Conservation (phyloP, 495 filamentous ascomycete genomes). For the Daldinia caldariorum region DNA sequence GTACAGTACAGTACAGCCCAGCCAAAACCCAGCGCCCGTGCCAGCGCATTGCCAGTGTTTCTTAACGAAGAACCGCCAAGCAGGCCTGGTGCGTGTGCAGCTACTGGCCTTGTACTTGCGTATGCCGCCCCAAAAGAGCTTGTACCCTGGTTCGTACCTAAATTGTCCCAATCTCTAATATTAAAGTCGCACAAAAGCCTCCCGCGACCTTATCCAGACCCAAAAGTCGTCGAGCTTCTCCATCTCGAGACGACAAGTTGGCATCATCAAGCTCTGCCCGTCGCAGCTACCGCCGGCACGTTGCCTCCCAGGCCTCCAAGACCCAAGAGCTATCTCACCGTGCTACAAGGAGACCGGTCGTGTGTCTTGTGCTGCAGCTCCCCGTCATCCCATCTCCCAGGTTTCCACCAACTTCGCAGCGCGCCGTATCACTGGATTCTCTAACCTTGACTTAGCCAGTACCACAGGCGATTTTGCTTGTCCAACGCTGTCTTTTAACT, state of each 20-base stretch:
- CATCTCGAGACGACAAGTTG: slow-evolving; percentile 47
- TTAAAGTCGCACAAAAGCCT: slow-evolving; percentile 65
- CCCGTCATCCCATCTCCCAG: slow-evolving; percentile 53
- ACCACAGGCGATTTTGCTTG: slow-evolving; percentile 59
- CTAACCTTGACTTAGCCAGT: slow-evolving; percentile 54
- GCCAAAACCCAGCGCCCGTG: slow-evolving; percentile 36
- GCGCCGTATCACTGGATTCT: slow-evolving; percentile 56
- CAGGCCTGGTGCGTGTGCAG: slow-evolving; percentile 43
- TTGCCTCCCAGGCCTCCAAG: slow-evolving; percentile 48
- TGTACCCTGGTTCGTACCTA: slow-evolving; percentile 49
- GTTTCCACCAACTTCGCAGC: slow-evolving; percentile 57
- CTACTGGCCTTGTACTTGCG: slow-evolving; percentile 51
- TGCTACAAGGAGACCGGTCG: slow-evolving; percentile 50
- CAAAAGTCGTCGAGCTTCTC: slow-evolving; percentile 55
- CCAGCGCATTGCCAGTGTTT: slow-evolving; percentile 48
- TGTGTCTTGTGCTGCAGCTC: slow-evolving; percentile 55
- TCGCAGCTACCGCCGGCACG: slow-evolving; percentile 48
- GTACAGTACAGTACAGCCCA: slow-evolving; percentile 28
- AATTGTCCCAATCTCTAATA: slow-evolving; percentile 50
- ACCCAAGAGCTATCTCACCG: slow-evolving; percentile 45
- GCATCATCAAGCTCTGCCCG: slow-evolving; percentile 47
- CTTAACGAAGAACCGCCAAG: slow-evolving; percentile 48
- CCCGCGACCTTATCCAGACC: slow-evolving; percentile 57
- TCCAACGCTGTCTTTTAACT: slow-evolving; percentile 52
- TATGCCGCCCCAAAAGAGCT: slow-evolving; percentile 47